Evolutionary conservation across 2,329 filamentous ascomycete species (phyloP).

Genomic region (Cladosporium oxysporum): DNA sequence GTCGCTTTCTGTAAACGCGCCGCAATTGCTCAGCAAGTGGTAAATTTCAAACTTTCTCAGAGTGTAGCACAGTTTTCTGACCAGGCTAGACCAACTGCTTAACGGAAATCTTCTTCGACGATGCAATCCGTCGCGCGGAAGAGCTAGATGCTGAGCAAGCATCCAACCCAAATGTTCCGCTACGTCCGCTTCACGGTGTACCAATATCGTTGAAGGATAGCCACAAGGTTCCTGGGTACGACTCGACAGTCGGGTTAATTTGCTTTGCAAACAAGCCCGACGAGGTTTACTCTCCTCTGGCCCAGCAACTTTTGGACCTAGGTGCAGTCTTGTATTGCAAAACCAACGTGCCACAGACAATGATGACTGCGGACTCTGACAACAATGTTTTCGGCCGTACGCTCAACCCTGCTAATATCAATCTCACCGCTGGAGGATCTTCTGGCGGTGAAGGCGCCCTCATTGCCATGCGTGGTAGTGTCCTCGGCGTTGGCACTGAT

Average conservation of each 20-base stretch:
- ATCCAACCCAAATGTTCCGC: conserved; percentile 38
- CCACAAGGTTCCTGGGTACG: conserved; percentile 22
- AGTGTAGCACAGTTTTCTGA: background rate
- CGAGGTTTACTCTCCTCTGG: conserved; percentile 38
- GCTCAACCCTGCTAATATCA: conserved; percentile 51
- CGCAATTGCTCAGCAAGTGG: conserved; percentile 48
- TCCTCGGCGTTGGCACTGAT: conserved; percentile 56
- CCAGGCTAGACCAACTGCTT: conserved; percentile 42
- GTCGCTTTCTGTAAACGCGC: conserved; percentile 50
- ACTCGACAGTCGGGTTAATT: conserved; percentile 21
- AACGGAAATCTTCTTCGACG: conserved; percentile 43
- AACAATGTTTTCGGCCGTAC: conserved; percentile 54
- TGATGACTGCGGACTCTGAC: conserved; percentile 55
- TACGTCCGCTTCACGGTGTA: conserved; percentile 44
- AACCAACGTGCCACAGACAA: conserved; percentile 57
- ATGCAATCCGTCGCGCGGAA: conserved; percentile 41
- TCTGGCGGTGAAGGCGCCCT: conserved; percentile 57
- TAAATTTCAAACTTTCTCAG: background rate
- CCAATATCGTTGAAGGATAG: conserved; percentile 37
- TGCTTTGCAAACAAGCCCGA: conserved; percentile 46
- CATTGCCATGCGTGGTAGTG: conserved; percentile 49
- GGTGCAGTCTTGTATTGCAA: conserved; percentile 56
- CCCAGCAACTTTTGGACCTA: conserved; percentile 42
- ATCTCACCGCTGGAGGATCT: conserved; percentile 54
- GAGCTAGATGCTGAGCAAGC: conserved; percentile 42